Evolutionary conservation across 805 yeast species (phyloP), one percentile per base, ranked within the genome.

Genomic region (Suhomyces prunicola): DNA sequence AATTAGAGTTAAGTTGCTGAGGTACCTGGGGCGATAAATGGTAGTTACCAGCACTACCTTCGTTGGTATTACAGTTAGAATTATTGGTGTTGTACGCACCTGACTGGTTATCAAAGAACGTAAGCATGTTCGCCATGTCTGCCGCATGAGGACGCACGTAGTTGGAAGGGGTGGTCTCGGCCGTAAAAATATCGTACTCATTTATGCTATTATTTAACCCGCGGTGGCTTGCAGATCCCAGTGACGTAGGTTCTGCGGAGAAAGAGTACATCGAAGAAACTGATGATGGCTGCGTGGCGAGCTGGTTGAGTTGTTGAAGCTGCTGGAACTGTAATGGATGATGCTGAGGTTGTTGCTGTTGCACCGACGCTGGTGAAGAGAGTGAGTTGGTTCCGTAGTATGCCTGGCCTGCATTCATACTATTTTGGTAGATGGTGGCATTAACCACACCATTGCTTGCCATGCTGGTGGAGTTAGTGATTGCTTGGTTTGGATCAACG

Each of bases 381-480:
- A 27, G 17, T 8, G 42, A 19, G 19, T 39, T 39, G 24, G 31
- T 35, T 23, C 39, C 50, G 17, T 35, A 36, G 46, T 50, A 53
- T 47, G 54, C 41, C 41, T 53, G 52, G 26, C 54, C 54, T 29
- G 54, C 56, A 50, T 41, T 50, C 50, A 50, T 22, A 51, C 44
- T 36, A 36, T 45, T 46, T 40, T 48, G 33, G 13, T 24, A 35
- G 17, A 46, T 41, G 24, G 45, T 31, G 22, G 29, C 31, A 22
- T 24, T n/a, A 22, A 22, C 17, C 4, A 23, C 7, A 6, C 46
- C 31, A 24, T 47, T 29, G 36, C 22, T n/a, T 13, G 46, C 41
- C 15, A 40, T 8, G 40, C 27, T 23, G 41, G 19, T 10, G 44
- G 41, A 10, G 19, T 29, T 19, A 19, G 15, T 33, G 24, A 22